Base-by-base conservation (phyloP, 1,284 basidiomycete species). In the Irpex lacteus region DNA sequence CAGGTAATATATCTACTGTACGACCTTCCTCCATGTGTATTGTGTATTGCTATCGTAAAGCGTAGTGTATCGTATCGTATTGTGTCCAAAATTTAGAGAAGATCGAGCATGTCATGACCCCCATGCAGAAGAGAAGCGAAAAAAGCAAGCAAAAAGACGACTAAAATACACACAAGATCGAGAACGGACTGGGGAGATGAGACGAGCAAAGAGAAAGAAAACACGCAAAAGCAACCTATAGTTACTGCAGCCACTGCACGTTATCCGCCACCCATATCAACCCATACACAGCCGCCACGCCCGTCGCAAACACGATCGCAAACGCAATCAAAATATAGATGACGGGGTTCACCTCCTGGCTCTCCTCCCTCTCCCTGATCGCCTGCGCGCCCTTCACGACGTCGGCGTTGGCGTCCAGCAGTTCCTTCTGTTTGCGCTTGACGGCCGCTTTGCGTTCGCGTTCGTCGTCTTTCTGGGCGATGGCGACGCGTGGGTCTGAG, bases 401-500 rank as follows among this genome's bases (percentile, higher is more conserved):
- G 34, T 65, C 65, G 34, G 71, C 71, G 54, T 64, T 66, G 44
- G 65, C 64, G n/a, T 63, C 63, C 15, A 65, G 66, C 37, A 73
- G 60, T 70, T 71, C 72, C 38, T 65, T 65, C 1, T 76, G 60
- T 84, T 78, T 74, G 86, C 75, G 72, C 80, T 75, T 59, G 78
- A 70, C 6, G 79, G 13, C 19, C 50, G 21, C 70, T 57, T 76
- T 76, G 8, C 68, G 69, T 49, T 83, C 80, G 44, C 77, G 74
- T 52, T 74, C 74, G 52, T 79, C 71, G 9, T 83, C 80, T 18
- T 75, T 70, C 21, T 77, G 69, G 36, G 82, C 76, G 62, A 88
- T 79, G n/a, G 74, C 72, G 11, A 83, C 75, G 5, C 91, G 86
- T 2, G 85, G 82, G 75, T 92, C 91, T 32, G 69, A 71, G 1